These are phyloP conservation scores for Trichomonascaceae sp. DNA, from an alignment of 1,139 yeast species.

Conservation along the genomic window DNA sequence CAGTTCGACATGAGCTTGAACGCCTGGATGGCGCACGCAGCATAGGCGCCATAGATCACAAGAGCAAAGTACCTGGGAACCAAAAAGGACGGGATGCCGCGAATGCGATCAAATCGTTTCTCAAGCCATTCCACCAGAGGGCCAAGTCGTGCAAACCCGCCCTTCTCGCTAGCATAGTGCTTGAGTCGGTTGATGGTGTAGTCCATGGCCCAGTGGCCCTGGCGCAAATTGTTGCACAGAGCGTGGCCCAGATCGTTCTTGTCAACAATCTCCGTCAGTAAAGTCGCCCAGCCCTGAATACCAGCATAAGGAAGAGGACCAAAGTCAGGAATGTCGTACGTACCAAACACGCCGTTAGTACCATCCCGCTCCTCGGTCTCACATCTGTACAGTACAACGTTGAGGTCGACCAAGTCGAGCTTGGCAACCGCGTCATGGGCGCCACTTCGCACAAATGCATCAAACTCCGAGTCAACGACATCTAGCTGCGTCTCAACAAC, in stretches of 20 bases:
- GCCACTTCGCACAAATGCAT: conserved; percentile 52
- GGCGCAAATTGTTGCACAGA: conserved; percentile 62
- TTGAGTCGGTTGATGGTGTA: conserved; percentile 51
- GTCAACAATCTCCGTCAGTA: conserved; percentile 47
- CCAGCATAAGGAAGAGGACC: conserved; percentile 81
- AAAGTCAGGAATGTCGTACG: conserved; percentile 56
- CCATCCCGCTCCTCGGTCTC: conserved; percentile 83
- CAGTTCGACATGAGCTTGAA: conserved; percentile 41
- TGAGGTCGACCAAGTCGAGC: conserved; percentile 55
- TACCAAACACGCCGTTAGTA: conserved; percentile 57
- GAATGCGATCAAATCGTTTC: conserved; percentile 50
- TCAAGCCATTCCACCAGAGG: conserved; percentile 58
- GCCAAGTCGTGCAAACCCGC: conserved; percentile 33
- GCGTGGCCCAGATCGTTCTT: conserved; percentile 76
- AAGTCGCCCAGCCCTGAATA: conserved; percentile 81
- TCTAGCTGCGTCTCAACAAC: conserved; percentile 53
- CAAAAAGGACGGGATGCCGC: conserved; percentile 60
- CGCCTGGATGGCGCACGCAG: conserved; percentile 61
- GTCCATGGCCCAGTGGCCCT: conserved; percentile 85
- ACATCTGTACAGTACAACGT: conserved; percentile 61
- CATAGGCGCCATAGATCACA: conserved; percentile 67
- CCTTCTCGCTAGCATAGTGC: conserved; percentile 30
- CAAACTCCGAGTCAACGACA: conserved; percentile 48
- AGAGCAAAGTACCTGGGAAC: conserved; percentile 81
- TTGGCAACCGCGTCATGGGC: conserved; percentile 59